These are phyloP conservation scores for Jacaranda copaia DNA, from an alignment of 257 asterid species.

Conservation along the genomic window DNA sequence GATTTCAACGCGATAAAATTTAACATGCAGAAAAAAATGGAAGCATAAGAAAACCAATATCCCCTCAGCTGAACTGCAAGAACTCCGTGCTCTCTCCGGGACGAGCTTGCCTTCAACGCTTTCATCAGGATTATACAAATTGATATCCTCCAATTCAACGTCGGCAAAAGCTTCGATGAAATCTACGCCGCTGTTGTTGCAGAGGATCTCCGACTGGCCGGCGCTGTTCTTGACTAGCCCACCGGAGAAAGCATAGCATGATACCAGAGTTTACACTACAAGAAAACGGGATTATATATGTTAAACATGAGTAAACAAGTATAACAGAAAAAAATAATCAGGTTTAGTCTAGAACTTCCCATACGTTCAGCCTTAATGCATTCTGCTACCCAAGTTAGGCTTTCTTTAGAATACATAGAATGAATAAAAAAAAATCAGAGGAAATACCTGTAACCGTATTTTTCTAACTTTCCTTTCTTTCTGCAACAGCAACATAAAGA, in stretches of 20 bases:
- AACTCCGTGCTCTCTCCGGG: conserved; percentile 58
- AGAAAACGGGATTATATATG: too few relatives aligned
- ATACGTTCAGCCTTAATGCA: too few relatives aligned
- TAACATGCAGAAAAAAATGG: background rate
- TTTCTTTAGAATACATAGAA: too few relatives aligned
- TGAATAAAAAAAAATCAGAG: background rate
- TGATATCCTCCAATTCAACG: conserved; percentile 49
- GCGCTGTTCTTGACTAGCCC: conserved; percentile 47
- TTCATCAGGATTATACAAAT: conserved; percentile 64
- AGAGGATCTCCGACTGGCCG: conserved; percentile 71
- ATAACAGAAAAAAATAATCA: background rate
- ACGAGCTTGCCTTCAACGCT: conserved; percentile 64
- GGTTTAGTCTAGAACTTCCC: background rate
- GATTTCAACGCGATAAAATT: too few relatives aligned
- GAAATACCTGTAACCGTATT: too few relatives aligned
- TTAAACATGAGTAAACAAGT: too few relatives aligned
- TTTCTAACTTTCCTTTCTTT: too few relatives aligned
- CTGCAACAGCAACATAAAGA: too few relatives aligned
- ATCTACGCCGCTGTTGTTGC: conserved; percentile 74
- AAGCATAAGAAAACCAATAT: background rate
- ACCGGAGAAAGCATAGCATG: conserved; percentile 61
- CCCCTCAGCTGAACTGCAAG: conserved; percentile 68
- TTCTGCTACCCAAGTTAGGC: too few relatives aligned
- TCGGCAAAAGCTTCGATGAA: conserved; percentile 64
- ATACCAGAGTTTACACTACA: conserved; percentile 53